Conservation (phyloP, 225 moss, liverwort and hornwort genomes). For the Asterella californica region DNA sequence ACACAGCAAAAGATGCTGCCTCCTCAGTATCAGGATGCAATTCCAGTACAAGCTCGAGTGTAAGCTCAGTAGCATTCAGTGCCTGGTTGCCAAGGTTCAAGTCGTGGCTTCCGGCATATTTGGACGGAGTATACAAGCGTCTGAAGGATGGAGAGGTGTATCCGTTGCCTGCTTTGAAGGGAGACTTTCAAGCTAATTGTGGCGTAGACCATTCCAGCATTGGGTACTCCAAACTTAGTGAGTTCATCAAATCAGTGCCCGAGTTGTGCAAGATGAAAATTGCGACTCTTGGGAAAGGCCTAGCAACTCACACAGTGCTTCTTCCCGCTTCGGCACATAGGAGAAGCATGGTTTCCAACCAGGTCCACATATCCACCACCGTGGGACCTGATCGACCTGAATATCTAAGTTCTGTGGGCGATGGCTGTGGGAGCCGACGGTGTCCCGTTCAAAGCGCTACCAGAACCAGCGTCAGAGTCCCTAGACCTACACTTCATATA, state of each 20-base stretch:
- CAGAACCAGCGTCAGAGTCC: too few relatives aligned
- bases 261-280: constrained; percentile 96
- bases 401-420: too few relatives aligned
- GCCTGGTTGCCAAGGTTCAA: constrained; percentile 71
- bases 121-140: constrained; percentile 83
- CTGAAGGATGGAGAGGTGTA: constrained; percentile 97
- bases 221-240: constrained; percentile 88
- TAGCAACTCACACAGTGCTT: constrained; percentile 63
- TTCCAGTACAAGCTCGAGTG: neutral
- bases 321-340: neutral
- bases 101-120: constrained; percentile 85
- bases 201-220: constrained; percentile 80
- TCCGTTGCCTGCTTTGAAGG: constrained; percentile 91
- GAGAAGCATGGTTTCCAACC: neutral
- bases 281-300: constrained; percentile 90
- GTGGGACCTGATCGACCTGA: too few relatives aligned
- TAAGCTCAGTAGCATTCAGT: neutral
- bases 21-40: too few relatives aligned
- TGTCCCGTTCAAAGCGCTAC: too few relatives aligned
- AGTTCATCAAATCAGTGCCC: constrained; percentile 82
- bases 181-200: constrained; percentile 95
- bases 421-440: too few relatives aligned
- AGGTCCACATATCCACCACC: too few relatives aligned
- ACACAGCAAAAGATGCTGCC: too few relatives aligned
- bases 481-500: too few relatives aligned